These are phyloP conservation scores for Dipsacomyces acuminosporus DNA, from an alignment of 371 early-diverging fungal species.

Conservation along the genomic window DNA sequence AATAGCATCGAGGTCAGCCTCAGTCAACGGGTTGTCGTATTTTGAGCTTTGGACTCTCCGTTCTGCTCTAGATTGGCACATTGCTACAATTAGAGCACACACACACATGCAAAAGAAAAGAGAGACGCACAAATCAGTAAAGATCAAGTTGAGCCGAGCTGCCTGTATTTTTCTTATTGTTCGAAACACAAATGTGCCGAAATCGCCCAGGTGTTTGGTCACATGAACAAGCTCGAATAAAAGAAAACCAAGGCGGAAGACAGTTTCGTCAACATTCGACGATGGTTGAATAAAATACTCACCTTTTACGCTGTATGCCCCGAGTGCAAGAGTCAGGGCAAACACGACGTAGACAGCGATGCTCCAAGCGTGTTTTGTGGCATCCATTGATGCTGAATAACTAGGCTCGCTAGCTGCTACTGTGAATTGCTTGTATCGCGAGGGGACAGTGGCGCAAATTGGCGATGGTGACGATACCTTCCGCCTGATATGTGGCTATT, in stretches of 20 bases:
- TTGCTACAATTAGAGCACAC: constrained; percentile 3
- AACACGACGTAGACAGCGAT: background rate
- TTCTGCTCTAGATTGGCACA: constrained; percentile 9
- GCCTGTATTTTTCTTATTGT: no score
- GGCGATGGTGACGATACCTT: no score
- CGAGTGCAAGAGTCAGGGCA: background rate
- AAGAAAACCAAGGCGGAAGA: background rate
- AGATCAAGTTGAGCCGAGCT: no score
- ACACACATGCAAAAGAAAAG: constrained; percentile 4
- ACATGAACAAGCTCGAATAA: no score
- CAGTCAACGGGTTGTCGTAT: background rate
- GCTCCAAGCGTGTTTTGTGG: background rate
- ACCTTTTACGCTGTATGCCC: background rate
- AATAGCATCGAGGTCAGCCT: constrained; percentile 13
- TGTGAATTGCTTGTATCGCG: no score
- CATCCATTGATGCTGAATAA: no score
- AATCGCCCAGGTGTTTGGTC: no score
- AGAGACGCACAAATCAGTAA: no score
- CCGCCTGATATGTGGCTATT: no score
- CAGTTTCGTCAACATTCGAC: background rate
- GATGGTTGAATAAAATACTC: background rate
- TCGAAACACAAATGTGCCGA: no score
- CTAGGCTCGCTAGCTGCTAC: no score
- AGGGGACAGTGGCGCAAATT: no score
- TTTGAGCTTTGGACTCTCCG: constrained; percentile 9